phyloP scores from a whole-genome alignment of 164 flowering plant species.

The Chloranthus sessilifolius region DNA sequence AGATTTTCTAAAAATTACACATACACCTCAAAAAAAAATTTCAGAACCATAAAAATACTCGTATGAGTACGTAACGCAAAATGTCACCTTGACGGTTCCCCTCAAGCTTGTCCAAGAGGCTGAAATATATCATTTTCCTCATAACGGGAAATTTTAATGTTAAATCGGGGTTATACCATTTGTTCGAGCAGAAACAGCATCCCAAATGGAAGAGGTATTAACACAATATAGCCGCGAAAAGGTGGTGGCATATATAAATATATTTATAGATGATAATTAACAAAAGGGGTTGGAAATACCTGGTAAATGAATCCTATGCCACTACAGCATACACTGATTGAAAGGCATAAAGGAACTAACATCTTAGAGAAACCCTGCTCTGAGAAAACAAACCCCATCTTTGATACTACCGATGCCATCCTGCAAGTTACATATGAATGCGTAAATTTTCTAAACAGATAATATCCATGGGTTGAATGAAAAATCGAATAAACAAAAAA shows the following conservation, averaged over 20 bases:
- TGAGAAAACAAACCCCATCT: conserved; percentile 88
- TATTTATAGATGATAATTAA: neutral
- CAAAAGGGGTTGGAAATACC: conserved; percentile 30
- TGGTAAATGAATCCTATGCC: conserved; percentile 86
- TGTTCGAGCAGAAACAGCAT: too few relatives aligned
- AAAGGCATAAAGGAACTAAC: conserved; percentile 72
- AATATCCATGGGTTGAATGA: too few relatives aligned
- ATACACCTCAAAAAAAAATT: neutral
- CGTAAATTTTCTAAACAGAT: too few relatives aligned
- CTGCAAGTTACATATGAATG: conserved; percentile 43
- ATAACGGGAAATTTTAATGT: neutral
- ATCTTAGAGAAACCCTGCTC: conserved; percentile 81
- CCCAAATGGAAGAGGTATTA: neutral
- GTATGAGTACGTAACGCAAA: neutral
- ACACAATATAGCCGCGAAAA: neutral
- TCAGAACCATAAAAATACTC: neutral
- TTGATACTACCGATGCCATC: conserved; percentile 92
- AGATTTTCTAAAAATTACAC: neutral
- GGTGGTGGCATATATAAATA: too few relatives aligned
- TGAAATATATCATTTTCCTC: neutral
- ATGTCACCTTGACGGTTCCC: neutral
- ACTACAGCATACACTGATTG: conserved; percentile 75
- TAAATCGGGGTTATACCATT: too few relatives aligned
- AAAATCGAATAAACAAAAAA: too few relatives aligned
- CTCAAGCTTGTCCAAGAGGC: neutral